These are phyloP conservation scores for Ilyonectria mors-panacis DNA, from an alignment of 2,329 filamentous ascomycete genomes.

Conservation along the genomic window DNA sequence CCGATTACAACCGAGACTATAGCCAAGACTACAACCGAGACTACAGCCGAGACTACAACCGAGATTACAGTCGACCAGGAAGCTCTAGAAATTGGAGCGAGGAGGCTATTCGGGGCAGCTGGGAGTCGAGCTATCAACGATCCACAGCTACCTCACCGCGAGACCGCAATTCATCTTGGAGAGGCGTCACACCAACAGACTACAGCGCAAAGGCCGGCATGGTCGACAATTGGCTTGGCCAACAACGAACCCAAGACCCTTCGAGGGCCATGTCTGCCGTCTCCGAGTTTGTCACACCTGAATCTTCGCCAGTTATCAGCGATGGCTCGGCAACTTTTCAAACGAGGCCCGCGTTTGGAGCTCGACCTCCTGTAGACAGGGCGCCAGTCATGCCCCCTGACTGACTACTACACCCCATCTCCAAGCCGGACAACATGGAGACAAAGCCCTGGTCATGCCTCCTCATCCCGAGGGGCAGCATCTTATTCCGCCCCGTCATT, in stretches of 20 bases:
- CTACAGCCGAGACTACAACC: slow-evolving; percentile 1
- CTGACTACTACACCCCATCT: slow-evolving; percentile 38
- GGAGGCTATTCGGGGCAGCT: slow-evolving; percentile 47
- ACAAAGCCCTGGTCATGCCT: slow-evolving; percentile 16
- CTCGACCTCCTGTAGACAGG: slow-evolving; percentile 32
- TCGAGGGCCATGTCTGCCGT: slow-evolving; percentile 36
- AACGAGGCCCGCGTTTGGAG: slow-evolving; percentile 19
- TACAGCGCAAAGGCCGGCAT: slow-evolving; percentile 40
- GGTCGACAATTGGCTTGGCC: slow-evolving; percentile 47
- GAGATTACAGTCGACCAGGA: slow-evolving; percentile 36
- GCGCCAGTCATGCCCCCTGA: slow-evolving; percentile 30
- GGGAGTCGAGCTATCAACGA: slow-evolving; percentile 43
- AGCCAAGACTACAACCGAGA: neutral
- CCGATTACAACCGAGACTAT: slow-evolving; percentile 28
- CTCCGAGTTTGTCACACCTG: slow-evolving; percentile 44
- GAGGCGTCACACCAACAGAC: slow-evolving; percentile 33
- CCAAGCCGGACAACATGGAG: slow-evolving; percentile 18
- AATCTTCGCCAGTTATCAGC: slow-evolving; percentile 46
- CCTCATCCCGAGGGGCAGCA: slow-evolving; percentile 35
- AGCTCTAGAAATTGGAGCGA: slow-evolving; percentile 49
- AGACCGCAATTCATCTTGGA: slow-evolving; percentile 37
- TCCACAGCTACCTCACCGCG: slow-evolving; percentile 41
- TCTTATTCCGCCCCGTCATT: slow-evolving; percentile 13
- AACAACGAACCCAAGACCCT: slow-evolving; percentile 40
- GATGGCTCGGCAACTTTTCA: slow-evolving; percentile 45